These are phyloP conservation scores for Asclepias syriaca DNA, from an alignment of 257 asterid species.

Conservation along the genomic window DNA sequence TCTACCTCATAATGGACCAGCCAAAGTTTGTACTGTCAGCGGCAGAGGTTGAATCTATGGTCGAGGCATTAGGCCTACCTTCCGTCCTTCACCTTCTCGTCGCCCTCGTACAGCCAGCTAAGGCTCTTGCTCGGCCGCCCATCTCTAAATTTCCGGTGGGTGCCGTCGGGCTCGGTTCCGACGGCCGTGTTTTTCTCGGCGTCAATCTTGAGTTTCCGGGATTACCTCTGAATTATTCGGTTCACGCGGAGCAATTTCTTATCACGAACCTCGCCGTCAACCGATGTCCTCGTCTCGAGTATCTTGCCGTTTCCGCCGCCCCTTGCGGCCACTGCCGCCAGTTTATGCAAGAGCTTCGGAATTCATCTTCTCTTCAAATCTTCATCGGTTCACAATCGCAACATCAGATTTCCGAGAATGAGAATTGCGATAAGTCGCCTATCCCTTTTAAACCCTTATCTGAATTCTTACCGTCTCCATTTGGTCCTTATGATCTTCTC, in stretches of 20 bases:
- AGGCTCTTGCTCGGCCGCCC: slow-evolving; percentile 70
- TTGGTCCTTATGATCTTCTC: slow-evolving; percentile 76
- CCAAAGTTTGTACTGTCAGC: slow-evolving; percentile 60
- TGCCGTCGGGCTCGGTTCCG: slow-evolving; percentile 87
- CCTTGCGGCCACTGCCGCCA: slow-evolving; percentile 99
- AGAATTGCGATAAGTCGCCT: slow-evolving; percentile 3
- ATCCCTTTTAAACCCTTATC: slow-evolving; percentile 40
- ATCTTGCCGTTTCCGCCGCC: slow-evolving; percentile 81
- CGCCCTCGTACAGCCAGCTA: slow-evolving; percentile 56
- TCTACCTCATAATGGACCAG: slow-evolving; percentile 26
- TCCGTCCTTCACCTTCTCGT: slow-evolving; percentile 76
- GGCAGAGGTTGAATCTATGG: slow-evolving; percentile 55
- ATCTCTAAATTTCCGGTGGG: slow-evolving; percentile 77
- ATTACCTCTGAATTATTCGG: slow-evolving; percentile 72
- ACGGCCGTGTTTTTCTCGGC: slow-evolving; percentile 74
- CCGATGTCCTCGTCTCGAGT: slow-evolving; percentile 46
- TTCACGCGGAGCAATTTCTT: slow-evolving; percentile 92
- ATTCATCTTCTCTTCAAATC: slow-evolving; percentile 47
- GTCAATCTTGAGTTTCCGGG: slow-evolving; percentile 84
- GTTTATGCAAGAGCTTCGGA: slow-evolving; percentile 76
- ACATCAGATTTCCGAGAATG: slow-evolving; percentile 6
- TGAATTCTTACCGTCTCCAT: slow-evolving; percentile 57
- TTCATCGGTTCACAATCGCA: slow-evolving; percentile 36
- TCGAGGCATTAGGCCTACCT: slow-evolving; percentile 50
- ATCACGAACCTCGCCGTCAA: slow-evolving; percentile 53